A percentile compares a stretch with the other conserved stretches of the same genome.
Evolutionary conservation across 768 basidiomycete genomes (phyloP).

Genomic region (Rhizopogon roseolus): DNA sequence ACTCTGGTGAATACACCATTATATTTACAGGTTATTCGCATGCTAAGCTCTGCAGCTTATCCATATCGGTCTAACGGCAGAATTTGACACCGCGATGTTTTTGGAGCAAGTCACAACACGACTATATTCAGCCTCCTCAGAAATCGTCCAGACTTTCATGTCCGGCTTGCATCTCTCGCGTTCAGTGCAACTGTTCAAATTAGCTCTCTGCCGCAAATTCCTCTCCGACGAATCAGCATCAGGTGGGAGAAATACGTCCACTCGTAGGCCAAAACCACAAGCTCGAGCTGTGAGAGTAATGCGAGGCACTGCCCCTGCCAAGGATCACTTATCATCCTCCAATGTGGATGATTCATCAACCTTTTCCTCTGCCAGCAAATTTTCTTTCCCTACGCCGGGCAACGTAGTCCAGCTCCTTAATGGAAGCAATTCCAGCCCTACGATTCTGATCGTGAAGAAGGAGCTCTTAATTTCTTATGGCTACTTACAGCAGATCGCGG

Average conservation of each 20-base stretch:
- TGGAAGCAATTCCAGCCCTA: conserved; percentile 9
- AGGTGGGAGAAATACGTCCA: conserved; percentile 7
- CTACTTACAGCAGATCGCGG: conserved; percentile 24
- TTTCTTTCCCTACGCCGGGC: conserved; percentile 8
- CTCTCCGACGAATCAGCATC: conserved; percentile 21
- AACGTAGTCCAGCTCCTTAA: conserved; percentile 22
- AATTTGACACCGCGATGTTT: conserved; percentile 34
- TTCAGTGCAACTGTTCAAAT: conserved; percentile 35
- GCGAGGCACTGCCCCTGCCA: background rate
- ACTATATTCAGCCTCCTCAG: conserved; percentile 24
- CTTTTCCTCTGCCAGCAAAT: conserved; percentile 22
- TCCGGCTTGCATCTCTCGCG: conserved; percentile 31
- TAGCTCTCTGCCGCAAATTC: conserved; percentile 38
- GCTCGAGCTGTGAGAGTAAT: conserved; percentile 18
- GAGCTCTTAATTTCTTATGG: conserved; percentile 35
- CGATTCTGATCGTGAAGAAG: conserved; percentile 29
- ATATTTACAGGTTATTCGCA: background rate
- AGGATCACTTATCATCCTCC: background rate
- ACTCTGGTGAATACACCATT: conserved; percentile 18
- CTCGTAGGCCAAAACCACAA: conserved; percentile 31
- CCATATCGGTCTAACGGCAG: conserved; percentile 32
- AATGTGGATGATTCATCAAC: conserved; percentile 3
- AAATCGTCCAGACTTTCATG: conserved; percentile 31
- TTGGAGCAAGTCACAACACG: conserved; percentile 31
- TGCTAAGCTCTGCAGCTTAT: conserved; percentile 29